Percentiles rank a stretch among this genome's conserved stretches.
Evolutionary conservation across 2,329 filamentous ascomycete genomes (phyloP).

Genomic region (Aphanoascus verrucosus): DNA sequence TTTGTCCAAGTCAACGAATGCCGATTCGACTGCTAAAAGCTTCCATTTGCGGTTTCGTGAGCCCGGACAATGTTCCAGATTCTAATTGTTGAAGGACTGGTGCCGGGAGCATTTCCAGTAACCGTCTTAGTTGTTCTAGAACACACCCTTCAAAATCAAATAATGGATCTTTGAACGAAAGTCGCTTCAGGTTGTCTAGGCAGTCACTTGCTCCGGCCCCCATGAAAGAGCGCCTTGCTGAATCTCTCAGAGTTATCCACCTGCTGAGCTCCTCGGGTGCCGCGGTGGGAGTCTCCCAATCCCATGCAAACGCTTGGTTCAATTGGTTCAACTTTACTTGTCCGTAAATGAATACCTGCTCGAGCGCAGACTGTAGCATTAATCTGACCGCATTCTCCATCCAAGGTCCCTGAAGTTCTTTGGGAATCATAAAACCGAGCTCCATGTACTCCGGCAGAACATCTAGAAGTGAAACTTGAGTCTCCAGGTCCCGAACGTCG

Average conservation of each 20-base stretch:
- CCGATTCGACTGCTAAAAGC: conserved; percentile 26
- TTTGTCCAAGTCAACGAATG: neutral
- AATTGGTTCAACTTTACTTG: conserved; percentile 29
- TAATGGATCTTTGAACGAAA: conserved; percentile 24
- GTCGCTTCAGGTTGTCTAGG: conserved; percentile 22
- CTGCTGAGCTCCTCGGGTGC: neutral
- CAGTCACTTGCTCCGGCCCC: conserved; percentile 13
- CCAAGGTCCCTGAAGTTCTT: conserved; percentile 30
- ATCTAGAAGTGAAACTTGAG: conserved; percentile 28
- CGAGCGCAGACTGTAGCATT: conserved; percentile 42
- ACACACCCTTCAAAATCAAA: conserved; percentile 32
- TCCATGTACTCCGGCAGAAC: conserved; percentile 41
- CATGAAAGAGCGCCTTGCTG: conserved; percentile 14
- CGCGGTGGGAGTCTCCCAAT: neutral
- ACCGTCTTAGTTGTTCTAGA: conserved; percentile 32
- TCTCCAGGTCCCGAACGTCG: conserved; percentile 13
- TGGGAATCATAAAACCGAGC: conserved; percentile 34
- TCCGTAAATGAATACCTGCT: conserved; percentile 38
- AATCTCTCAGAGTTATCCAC: conserved; percentile 9
- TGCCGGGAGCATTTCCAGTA: conserved; percentile 35
- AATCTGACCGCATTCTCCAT: conserved; percentile 39
- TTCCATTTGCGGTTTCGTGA: conserved; percentile 31
- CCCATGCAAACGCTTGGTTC: conserved; percentile 38
- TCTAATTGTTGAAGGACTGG: conserved; percentile 46
- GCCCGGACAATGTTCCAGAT: conserved; percentile 33